A percentile compares a stretch with the other conserved stretches of the same genome.
These are phyloP conservation scores for Schwanniomyces etchellsii DNA, from an alignment of 1,139 yeast species.

Conservation along the genomic window DNA sequence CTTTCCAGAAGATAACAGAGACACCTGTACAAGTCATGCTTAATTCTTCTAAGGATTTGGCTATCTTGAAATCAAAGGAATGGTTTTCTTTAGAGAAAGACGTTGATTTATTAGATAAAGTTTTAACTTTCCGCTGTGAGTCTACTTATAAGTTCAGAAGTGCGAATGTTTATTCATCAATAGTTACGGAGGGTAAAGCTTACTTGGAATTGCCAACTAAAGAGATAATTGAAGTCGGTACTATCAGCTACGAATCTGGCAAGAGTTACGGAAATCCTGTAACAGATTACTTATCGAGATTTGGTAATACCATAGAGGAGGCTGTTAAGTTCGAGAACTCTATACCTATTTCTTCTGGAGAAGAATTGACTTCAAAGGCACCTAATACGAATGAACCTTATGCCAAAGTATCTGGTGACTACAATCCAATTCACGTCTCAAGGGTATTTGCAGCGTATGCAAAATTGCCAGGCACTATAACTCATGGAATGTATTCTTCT, in stretches of 20 bases:
- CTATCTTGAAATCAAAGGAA: constrained; percentile 90
- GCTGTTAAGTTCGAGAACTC: constrained; percentile 86
- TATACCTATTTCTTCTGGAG: constrained; percentile 80
- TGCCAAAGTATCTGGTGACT: constrained; percentile 97
- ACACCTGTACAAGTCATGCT: constrained; percentile 79
- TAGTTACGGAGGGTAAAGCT: constrained; percentile 80
- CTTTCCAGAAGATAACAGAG: constrained; percentile 85
- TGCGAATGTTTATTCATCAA: constrained; percentile 70
- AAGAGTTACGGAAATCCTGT: constrained; percentile 97
- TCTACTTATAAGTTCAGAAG: constrained; percentile 79
- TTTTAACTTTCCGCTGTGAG: constrained; percentile 84
- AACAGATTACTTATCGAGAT: constrained; percentile 84
- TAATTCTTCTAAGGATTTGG: constrained; percentile 79
- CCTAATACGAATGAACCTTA: constrained; percentile 91
- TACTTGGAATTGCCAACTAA: constrained; percentile 87
- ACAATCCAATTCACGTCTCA: constrained; percentile 96
- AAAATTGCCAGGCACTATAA: constrained; percentile 91
- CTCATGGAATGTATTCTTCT: constrained; percentile 98
- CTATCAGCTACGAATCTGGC: constrained; percentile 86
- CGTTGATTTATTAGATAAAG: constrained; percentile 69
- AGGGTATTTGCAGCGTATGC: constrained; percentile 93
- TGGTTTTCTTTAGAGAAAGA: constrained; percentile 87
- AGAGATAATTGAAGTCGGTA: constrained; percentile 84
- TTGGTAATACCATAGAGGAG: constrained; percentile 92
- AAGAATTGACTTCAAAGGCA: constrained; percentile 62